A percentile compares a stretch with the other conserved stretches of the same genome.
Conservation (phyloP, 2,329 filamentous ascomycete genomes). For the Fusarium irregulare region DNA sequence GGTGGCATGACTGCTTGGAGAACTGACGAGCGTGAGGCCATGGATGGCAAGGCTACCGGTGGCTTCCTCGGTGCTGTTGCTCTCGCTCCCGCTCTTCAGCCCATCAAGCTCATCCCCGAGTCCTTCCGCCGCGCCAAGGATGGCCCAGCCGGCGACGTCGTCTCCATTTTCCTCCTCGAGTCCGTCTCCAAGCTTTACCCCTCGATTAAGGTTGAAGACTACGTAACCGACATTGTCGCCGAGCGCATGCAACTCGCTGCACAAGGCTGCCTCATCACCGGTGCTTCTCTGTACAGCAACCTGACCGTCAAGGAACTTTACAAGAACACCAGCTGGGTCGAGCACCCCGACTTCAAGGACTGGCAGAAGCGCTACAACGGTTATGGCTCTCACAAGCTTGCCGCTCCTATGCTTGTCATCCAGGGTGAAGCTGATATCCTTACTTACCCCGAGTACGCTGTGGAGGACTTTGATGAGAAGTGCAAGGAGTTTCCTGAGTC, state of each 20-base stretch:
- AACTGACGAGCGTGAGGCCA: slow-evolving; percentile 13
- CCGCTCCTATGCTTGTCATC: slow-evolving; percentile 21
- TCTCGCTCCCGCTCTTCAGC: slow-evolving; percentile 7
- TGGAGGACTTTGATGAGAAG: slow-evolving; percentile 11
- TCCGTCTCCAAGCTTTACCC: not conserved
- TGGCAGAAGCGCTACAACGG: slow-evolving; percentile 31
- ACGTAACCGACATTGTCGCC: slow-evolving; percentile 4
- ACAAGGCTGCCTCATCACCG: slow-evolving; percentile 3
- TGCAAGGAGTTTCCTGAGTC: slow-evolving; percentile 15
- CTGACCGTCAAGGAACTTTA: not conserved
- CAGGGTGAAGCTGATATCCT: slow-evolving; percentile 17
- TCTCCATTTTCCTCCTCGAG: slow-evolving; percentile 15
- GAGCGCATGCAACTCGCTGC: slow-evolving; percentile 6
- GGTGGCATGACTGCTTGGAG: slow-evolving; percentile 23
- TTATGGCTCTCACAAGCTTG: slow-evolving; percentile 1
- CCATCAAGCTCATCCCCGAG: slow-evolving; percentile 21
- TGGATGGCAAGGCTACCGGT: not conserved
- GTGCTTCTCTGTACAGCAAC: not conserved
- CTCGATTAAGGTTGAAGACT: slow-evolving; percentile 13
- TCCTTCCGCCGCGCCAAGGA: slow-evolving; percentile 16
- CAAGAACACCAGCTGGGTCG: slow-evolving; percentile 22
- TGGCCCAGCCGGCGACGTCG: slow-evolving; percentile 15
- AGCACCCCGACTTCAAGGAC: slow-evolving; percentile 10
- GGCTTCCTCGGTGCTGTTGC: slow-evolving; percentile 19
- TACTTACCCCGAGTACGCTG: not conserved